A percentile compares a stretch with the other conserved stretches of the same genome.
Conservation (phyloP, 2,329 filamentous ascomycete species). For the Botryosphaeria agaves region DNA sequence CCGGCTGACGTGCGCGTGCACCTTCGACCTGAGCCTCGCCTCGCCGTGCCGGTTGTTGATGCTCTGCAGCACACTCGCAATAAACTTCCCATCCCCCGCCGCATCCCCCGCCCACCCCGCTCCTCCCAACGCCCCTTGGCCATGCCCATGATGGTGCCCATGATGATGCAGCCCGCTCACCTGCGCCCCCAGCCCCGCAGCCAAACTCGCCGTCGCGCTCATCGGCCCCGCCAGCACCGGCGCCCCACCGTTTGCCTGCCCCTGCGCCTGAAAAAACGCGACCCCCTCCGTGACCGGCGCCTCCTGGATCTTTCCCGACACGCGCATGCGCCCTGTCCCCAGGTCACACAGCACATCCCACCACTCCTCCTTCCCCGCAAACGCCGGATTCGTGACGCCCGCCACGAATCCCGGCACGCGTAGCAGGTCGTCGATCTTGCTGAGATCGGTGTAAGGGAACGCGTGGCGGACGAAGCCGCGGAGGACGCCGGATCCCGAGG, state of each 20-base stretch:
- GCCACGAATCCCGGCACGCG: slow-evolving; percentile 96
- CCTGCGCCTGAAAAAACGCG: slow-evolving; percentile 62
- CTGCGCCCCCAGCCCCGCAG: slow-evolving; percentile 2
- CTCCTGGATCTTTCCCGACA: slow-evolving; percentile 71
- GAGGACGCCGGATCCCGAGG: slow-evolving; percentile 67
- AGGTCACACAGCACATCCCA: slow-evolving; percentile 96
- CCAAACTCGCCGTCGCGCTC: slow-evolving; percentile 14
- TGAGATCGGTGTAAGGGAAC: slow-evolving; percentile 94
- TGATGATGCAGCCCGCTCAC: slow-evolving; percentile 7
- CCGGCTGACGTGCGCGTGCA: slow-evolving; percentile 85
- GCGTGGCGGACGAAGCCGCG: slow-evolving; percentile 90
- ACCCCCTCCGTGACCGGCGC: slow-evolving; percentile 72
- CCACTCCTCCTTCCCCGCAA: slow-evolving; percentile 90
- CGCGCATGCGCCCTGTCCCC: slow-evolving; percentile 82
- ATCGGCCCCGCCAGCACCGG: not conserved
- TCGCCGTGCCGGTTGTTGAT: slow-evolving; percentile 79
- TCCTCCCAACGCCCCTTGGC: slow-evolving; percentile 2
- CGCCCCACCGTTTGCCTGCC: not conserved
- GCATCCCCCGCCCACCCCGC: slow-evolving; percentile 35
- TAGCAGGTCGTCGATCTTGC: slow-evolving; percentile 90
- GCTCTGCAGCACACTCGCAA: slow-evolving; percentile 67
- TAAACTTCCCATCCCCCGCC: slow-evolving; percentile 78
- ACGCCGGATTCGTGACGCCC: slow-evolving; percentile 92
- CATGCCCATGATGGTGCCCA: slow-evolving; percentile 13
- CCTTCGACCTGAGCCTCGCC: slow-evolving; percentile 77